Evolutionary conservation across 2,329 filamentous ascomycete genomes (phyloP), one percentile per base, ranked within the genome.

Genomic region (Cucurbitaria berberidis): DNA sequence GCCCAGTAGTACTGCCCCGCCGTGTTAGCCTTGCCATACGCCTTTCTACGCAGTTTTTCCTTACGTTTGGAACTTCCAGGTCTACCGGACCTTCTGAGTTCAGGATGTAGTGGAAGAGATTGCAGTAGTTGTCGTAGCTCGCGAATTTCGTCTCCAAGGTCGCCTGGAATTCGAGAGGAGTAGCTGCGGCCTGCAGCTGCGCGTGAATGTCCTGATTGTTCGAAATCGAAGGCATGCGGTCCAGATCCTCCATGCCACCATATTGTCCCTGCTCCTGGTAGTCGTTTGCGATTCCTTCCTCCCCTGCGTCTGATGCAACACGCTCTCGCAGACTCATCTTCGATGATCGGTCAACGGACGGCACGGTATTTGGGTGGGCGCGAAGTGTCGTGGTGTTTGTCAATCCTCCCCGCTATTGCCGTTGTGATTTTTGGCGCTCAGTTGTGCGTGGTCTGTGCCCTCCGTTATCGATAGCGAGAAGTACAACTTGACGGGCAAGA

Each of bases 101-200:
- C 75, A 99, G 83, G 77, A 99, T 97, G 80, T 91, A 98, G 82
- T 99, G 95, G 83, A 99, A 99, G 69, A 99, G 83, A 79, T 91
- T 96, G 88, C 95, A 99, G 85, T 99, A 99, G 76, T 91, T 91
- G 81, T 99, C 95, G 84, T 99, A 99, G 82, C 93, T 97, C 77
- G 91, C 89, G 81, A 98, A 97, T 82, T 98, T 98, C 77, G 91
- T 90, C 79, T 98, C 95, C 51, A 99, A 85, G 29, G 93, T 91
- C 42, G 95, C 95, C 73, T 95, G 92, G 78, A 96, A 98, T 76
- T 99, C 95, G 64, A 99, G 84, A 45, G 95, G 95, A 72, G 95
- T 93, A 62, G 95, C 95, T 55, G 95, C 95, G 63, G 93, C 91
- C 62, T 88, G 88, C 60, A 99, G 84, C 76, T 95, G 90, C 60